Base-by-base conservation (phyloP, 1,139 yeast genomes). In the Debaryomyces sp. region DNA sequence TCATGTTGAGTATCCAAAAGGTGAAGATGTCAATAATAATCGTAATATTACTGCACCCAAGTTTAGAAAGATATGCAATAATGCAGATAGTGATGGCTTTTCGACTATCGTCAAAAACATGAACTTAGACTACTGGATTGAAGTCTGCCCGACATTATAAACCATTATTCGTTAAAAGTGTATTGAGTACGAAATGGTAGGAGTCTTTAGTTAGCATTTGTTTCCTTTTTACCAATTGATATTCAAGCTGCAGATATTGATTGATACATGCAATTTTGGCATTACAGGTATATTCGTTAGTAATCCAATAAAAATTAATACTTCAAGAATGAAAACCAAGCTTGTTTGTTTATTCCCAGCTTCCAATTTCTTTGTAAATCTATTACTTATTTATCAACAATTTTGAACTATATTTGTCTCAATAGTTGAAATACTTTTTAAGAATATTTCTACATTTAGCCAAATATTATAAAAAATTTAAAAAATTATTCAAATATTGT, bases 1-100 rank as follows among this genome's bases (percentile, higher is more conserved):
- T 39, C 59, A 61, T 43, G 55, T 61, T 9, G 65, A 62, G 35
- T 59, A 61, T 36, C 66, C 64, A 1, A 60, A 59, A 39, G 60
- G 59, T 3, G 50, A 49, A 9, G 54, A 52, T 8, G 30, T 46
- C 1, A 52, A 55, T 37, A 46, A 47, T 26, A 37, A 50, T 9
- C 29, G 49, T 6, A 43, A 40, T 30, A 47, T 59, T 4, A 50
- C 41, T 26, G 40, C 27, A 1, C 21, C 48, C 3, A 23, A 30
- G 4, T 44, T 43, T 8, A 27, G 48, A 3, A 42, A 54, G 32
- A 52, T 50, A 41, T 60, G 63, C 50, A 39, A 50, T 26, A 41
- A 39, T 29, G 42, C 46, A 17, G 22, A 24, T 1, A 49, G 57
- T 7, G 30, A 36, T 7, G 57, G 55, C 13, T 62, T 60, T 33